Evolutionary conservation across 2,329 filamentous ascomycete species (phyloP), one percentile per base, ranked within the genome.

Genomic region (Paramyrothecium sp.): DNA sequence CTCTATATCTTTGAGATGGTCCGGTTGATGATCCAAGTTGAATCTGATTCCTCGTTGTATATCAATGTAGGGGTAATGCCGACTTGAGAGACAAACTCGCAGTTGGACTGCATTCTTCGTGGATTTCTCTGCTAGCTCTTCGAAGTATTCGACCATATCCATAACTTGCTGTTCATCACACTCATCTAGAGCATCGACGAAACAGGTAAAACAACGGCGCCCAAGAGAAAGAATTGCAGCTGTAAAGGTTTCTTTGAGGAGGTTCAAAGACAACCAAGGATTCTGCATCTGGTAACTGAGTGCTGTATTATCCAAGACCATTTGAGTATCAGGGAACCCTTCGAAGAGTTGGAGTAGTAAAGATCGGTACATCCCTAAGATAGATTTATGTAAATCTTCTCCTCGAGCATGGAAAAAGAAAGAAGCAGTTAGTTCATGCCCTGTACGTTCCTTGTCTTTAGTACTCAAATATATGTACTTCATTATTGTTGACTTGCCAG

Each of bases 111-210:
- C 53, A 0, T 21, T 57, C 3, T 63, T 53, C 0, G 63, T 54
- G 3, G 71, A 67, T 2, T 64, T 21, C 11, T 73, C 64, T 11
- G 70, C 68, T 0, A 81, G 55, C 0, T 69, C 59, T 53, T 80
- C 72, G 13, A 83, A 75, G 54, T 76, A 77, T 0, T 61, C 44
- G 1, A 82, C 63, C 74, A 83, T 80, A 0, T 73, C 68, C 30
- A 4, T 5, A 7, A 69, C 69, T 49, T 82, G 66, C 2, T 64
- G 54, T 53, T 78, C 74, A 7, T 78, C 68, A 56, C 78, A 81
- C 59, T 83, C 81, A 38, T 83, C 80, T 1, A 82, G 67, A 0
- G 79, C 80, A 47, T 63, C 58, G 11, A 72, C 61, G 55, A 70
- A 73, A 21, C 64, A 66, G 20, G 55, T 61, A 2, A 67, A 20